A percentile compares a stretch with the other conserved stretches of the same genome.
These are phyloP conservation scores for Cladosporium halotolerans DNA, from an alignment of 2,329 filamentous ascomycete species.

Conservation along the genomic window DNA sequence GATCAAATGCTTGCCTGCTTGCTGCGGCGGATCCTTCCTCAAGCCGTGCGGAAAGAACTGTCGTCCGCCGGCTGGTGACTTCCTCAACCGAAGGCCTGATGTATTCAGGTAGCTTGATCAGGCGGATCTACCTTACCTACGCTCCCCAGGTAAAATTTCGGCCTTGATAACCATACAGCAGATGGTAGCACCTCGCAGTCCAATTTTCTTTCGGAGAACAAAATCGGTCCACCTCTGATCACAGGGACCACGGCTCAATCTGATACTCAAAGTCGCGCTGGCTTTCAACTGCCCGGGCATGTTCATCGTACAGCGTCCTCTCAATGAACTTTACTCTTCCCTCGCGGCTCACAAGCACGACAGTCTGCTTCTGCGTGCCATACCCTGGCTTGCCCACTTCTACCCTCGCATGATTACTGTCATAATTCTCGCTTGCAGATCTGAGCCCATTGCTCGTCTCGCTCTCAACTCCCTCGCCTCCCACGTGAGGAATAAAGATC, in stretches of 20 bases:
- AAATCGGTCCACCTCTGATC: constrained; percentile 16
- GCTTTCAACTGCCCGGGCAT: constrained; percentile 44
- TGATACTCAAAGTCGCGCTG: constrained; percentile 44
- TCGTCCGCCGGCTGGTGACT: no score
- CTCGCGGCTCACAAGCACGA: constrained; percentile 51
- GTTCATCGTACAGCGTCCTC: constrained; percentile 52
- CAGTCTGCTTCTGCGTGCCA: constrained; percentile 59
- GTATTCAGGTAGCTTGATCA: no score
- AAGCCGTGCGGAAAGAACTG: no score
- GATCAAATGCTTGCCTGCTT: no score
- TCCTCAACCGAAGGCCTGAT: no score
- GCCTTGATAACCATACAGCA: no score
- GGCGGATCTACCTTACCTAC: no score
- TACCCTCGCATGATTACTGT: constrained; percentile 11
- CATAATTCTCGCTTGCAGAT: constrained; percentile 23
- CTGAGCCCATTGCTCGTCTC: constrained; percentile 37
- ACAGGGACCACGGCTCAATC: constrained; percentile 35
- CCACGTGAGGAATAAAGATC: constrained; percentile 55
- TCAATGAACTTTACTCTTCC: constrained; percentile 57
- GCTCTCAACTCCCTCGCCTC: constrained; percentile 38
- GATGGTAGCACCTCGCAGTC: no score
- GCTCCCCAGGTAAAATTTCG: no score
- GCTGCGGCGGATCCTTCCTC: no score
- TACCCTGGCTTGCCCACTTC: constrained; percentile 42
- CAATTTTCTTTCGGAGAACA: no score